Percentiles rank a stretch among this genome's conserved stretches.
Conservation (phyloP, 2,329 filamentous ascomycete species). For the Diaporthe sp. region DNA sequence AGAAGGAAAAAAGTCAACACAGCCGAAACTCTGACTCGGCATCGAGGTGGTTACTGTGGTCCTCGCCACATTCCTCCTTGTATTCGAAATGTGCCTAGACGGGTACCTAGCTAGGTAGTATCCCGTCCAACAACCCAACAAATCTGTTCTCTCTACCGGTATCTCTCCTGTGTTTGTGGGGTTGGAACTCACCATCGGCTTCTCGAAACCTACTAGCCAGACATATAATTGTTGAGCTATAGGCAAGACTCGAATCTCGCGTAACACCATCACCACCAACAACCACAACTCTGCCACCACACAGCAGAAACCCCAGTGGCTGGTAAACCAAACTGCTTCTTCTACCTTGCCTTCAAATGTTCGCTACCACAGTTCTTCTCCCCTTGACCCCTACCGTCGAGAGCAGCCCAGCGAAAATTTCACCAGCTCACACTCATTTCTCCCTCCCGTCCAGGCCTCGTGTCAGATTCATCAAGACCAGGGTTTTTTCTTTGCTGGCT, state of each 20-base stretch:
- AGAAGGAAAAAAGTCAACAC: not conserved
- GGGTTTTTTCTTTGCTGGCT: no score
- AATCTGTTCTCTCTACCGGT: not conserved
- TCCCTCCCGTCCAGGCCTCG: not conserved
- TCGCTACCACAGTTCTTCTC: not conserved
- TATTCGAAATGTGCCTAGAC: not conserved
- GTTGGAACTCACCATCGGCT: not conserved
- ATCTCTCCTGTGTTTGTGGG: not conserved
- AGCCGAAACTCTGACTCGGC: not conserved
- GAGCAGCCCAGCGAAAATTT: not conserved
- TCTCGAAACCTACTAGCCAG: not conserved
- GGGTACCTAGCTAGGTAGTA: no score
- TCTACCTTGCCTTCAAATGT: not conserved
- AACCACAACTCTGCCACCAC: not conserved
- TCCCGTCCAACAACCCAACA: not conserved
- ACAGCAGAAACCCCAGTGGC: constrained; percentile 1
- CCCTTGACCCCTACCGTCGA: not conserved
- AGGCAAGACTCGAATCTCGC: constrained; percentile 14
- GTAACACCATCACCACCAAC: constrained; percentile 8
- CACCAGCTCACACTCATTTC: not conserved
- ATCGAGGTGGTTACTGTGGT: not conserved
- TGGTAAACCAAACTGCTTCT: constrained; percentile 4
- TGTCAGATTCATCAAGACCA: not conserved
- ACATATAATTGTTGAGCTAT: constrained; percentile 18
- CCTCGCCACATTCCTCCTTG: not conserved